phyloP scores from a whole-genome alignment of 441 rosid genomes.

The Jatropha multifida region DNA sequence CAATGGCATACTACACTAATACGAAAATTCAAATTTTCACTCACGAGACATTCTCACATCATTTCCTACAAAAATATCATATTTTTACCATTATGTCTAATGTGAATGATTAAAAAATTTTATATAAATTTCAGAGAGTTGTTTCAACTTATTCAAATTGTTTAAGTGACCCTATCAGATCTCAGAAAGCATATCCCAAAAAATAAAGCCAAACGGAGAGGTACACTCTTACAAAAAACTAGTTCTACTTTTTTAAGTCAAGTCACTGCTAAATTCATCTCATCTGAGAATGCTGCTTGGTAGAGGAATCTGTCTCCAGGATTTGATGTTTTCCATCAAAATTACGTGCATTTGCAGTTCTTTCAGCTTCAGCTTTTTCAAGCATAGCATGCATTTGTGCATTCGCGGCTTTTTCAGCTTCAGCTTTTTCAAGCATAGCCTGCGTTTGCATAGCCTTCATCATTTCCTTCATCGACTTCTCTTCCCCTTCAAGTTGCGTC shows the following conservation, averaged over 20 bases:
- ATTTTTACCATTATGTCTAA: too few relatives aligned
- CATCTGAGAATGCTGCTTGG: constrained; percentile 34
- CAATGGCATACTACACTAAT: background rate
- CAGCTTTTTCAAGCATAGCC: constrained; percentile 53
- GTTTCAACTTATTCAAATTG: constrained; percentile 9
- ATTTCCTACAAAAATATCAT: too few relatives aligned
- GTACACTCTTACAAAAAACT: constrained; percentile 4
- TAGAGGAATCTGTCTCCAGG: constrained; percentile 37
- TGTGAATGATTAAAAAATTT: too few relatives aligned
- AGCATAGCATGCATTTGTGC: constrained; percentile 38
- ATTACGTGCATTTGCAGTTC: constrained; percentile 30
- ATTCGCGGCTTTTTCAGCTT: constrained; percentile 46
- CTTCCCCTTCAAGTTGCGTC: constrained; percentile 82
- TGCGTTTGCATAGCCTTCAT: constrained; percentile 56
- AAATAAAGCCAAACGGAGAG: background rate
- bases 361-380: constrained; percentile 58
- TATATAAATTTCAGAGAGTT: background rate
- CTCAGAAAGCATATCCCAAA: background rate
- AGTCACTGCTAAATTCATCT: constrained; percentile 15
- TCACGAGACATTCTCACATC: too few relatives aligned
- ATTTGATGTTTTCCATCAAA: constrained; percentile 30
- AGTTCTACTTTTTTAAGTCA: background rate
- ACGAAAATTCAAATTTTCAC: too few relatives aligned
- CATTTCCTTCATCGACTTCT: constrained; percentile 70
- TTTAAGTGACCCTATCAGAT: background rate